Evolutionary conservation across 768 basidiomycete genomes (phyloP).

Genomic region (Boletus bicolor): DNA sequence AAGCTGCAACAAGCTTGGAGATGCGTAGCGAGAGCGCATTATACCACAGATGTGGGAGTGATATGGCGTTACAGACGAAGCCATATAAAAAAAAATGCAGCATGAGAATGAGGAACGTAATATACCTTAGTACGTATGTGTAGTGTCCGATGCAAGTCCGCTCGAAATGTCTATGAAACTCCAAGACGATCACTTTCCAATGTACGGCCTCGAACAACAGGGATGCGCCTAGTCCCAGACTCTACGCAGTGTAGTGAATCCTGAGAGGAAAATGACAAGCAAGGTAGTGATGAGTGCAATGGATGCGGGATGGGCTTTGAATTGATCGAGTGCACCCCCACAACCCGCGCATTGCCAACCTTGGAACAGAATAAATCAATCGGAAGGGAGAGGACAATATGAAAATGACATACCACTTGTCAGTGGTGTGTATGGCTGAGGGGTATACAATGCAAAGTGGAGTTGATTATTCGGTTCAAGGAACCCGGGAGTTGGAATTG

Average conservation of each 20-base stretch:
- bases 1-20: background rate
- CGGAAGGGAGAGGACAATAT: background rate
- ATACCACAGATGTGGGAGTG: conserved; percentile 16
- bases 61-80: conserved; percentile 11
- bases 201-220: background rate
- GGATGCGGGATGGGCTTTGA: conserved; percentile 31
- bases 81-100: conserved; percentile 21
- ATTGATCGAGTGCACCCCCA: conserved; percentile 30
- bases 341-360: conserved; percentile 32
- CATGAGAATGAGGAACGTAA: conserved; percentile 21
- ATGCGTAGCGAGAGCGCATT: conserved; percentile 19
- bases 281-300: conserved; percentile 33
- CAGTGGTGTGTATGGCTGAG: conserved; percentile 53
- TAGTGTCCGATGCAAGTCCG: conserved; percentile 29
- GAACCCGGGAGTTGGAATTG: conserved; percentile 45
- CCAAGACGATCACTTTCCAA: conserved; percentile 10
- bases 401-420: conserved; percentile 34
- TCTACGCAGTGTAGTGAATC: conserved; percentile 34
- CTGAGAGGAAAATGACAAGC: conserved; percentile 31
- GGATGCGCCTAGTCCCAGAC: conserved; percentile 22
- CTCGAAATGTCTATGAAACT: conserved; percentile 23
- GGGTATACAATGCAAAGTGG: conserved; percentile 62
- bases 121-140: conserved; percentile 31
- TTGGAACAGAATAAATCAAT: conserved; percentile 1
- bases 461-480: conserved; percentile 52